phyloP scores from a whole-genome alignment of 2,329 filamentous ascomycete genomes.

The Paecilomyces niveus region DNA sequence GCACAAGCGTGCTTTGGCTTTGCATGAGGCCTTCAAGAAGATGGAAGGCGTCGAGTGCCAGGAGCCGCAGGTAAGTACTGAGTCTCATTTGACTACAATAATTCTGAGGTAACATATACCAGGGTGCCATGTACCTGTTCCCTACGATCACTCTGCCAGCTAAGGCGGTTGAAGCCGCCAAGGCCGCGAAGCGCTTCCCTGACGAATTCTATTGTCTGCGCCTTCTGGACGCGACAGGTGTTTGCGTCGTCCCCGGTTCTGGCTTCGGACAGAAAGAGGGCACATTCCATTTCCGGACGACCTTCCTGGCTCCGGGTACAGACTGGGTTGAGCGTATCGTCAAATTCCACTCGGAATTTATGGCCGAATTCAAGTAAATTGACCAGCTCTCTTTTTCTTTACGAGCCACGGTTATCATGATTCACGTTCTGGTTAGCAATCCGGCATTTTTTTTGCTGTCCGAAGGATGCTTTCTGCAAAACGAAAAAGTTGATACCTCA shows the following conservation, averaged over 20 bases:
- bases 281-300: slow-evolving; percentile 90
- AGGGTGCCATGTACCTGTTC: slow-evolving; percentile 99
- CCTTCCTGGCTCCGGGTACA: slow-evolving; percentile 91
- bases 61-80: slow-evolving; percentile 56
- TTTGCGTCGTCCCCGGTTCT: slow-evolving; percentile 86
- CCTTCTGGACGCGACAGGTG: slow-evolving; percentile 85
- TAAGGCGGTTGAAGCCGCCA: slow-evolving; percentile 70
- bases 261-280: slow-evolving; percentile 93
- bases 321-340: slow-evolving; percentile 85
- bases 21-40: slow-evolving; percentile 82
- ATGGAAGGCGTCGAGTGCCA: slow-evolving; percentile 97
- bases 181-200: slow-evolving; percentile 62
- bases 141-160: slow-evolving; percentile 76
- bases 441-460: neutral
- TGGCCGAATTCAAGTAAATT: slow-evolving; percentile 61
- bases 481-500: neutral
- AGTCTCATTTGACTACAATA: neutral
- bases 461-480: neutral
- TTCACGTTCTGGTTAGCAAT: neutral
- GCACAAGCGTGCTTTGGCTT: slow-evolving; percentile 68
- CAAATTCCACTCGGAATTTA: slow-evolving; percentile 86
- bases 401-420: neutral
- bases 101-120: slow-evolving; percentile 6
- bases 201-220: slow-evolving; percentile 94
- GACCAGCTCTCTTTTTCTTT: neutral